Conservation (phyloP, 208 protist genomes). For the Acanthamoeba healyi region DNA sequence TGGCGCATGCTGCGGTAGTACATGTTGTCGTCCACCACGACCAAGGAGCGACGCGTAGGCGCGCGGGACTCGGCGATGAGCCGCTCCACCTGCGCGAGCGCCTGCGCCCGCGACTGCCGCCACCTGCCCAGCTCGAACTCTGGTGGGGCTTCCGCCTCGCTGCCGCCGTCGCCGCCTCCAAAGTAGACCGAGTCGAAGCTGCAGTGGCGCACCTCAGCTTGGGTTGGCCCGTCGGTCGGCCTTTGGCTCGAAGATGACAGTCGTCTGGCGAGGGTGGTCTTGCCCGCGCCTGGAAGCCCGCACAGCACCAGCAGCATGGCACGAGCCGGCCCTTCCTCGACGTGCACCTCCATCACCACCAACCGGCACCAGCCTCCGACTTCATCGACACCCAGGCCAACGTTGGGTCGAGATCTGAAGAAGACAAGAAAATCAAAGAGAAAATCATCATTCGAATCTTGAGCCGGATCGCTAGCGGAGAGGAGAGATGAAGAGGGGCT, state of each 20-base stretch:
- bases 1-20: constrained; percentile 69
- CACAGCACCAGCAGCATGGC: constrained; percentile 42
- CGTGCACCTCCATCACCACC: not conserved
- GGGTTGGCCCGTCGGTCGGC: not conserved
- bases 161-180: not conserved
- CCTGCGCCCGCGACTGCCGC: not conserved
- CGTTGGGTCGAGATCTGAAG: too few species aligned
- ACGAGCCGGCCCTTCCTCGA: not conserved
- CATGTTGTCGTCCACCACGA: constrained; percentile 68
- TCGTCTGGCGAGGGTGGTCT: not conserved
- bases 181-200: constrained; percentile 37
- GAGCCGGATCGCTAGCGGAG: not conserved
- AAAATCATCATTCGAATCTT: not conserved
- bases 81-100: not conserved
- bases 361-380: too few species aligned
- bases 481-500: not conserved
- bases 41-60: not conserved
- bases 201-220: not conserved
- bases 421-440: not conserved
- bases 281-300: constrained; percentile 57
- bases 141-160: not conserved
- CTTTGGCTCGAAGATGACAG: not conserved
- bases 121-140: not conserved
- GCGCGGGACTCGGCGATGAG: not conserved
- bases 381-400: too few species aligned